Base-by-base conservation (phyloP, 1,284 basidiomycete genomes). In the Gymnopus androsaceus region DNA sequence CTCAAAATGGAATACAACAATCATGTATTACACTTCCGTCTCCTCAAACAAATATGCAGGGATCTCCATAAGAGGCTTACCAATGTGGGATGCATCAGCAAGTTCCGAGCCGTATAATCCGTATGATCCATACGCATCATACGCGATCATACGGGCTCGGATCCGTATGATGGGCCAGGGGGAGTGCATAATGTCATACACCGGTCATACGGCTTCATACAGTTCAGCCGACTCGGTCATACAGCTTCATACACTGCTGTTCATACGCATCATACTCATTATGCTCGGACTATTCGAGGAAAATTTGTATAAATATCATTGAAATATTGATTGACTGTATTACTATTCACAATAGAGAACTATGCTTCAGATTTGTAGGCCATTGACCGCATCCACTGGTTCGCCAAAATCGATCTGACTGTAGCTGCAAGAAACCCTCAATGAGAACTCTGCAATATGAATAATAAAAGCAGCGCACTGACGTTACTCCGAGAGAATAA, bases 31-130 rank as follows among this genome's bases (percentile, higher is more conserved):
- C n/a, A n/a, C n/a, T n/a, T n/a, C n/a, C n/a, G n/a, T n/a, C n/a
- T n/a, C n/a, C n/a, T n/a, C n/a, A n/a, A n/a, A n/a, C n/a, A n/a
- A n/a, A n/a, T n/a, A n/a, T n/a, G n/a, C n/a, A n/a, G n/a, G n/a
- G n/a, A n/a, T n/a, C n/a, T n/a, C n/a, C n/a, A n/a, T n/a, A n/a
- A n/a, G n/a, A n/a, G n/a, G n/a, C n/a, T n/a, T n/a, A n/a, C n/a
- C n/a, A n/a, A n/a, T n/a, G n/a, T n/a, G n/a, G n/a, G 31, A 7
- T 19, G n/a, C 46, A 50, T 50, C 48, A 50, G 48, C 48, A 50
- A 50, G 23, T 38, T 50, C 48, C 27, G 14, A 25, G 33, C 14
- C 27, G 19, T 50, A 38, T 50, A 31, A 50, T 21, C 23, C 2
- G 30, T 33, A 33, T 31, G 19, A 31, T 48, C 8, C 28, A 36